These are phyloP conservation scores for Candida cerambycidarum DNA, from an alignment of 805 yeast species.

Conservation along the genomic window DNA sequence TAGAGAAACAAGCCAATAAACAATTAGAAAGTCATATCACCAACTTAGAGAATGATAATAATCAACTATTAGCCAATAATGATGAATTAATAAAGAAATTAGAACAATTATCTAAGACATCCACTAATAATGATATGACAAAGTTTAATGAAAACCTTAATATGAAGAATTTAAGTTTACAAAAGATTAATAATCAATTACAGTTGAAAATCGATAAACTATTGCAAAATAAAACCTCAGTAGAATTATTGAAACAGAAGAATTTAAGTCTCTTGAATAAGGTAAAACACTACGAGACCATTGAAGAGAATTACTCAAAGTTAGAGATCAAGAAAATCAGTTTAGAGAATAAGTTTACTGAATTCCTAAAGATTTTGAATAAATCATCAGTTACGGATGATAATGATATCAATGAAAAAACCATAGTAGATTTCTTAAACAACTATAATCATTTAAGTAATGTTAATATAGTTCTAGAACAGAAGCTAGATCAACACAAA, in stretches of 20 bases:
- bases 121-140: constrained; percentile 11
- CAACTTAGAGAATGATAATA: constrained; percentile 23
- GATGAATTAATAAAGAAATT: constrained; percentile 28
- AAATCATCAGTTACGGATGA: background rate
- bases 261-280: constrained; percentile 43
- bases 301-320: constrained; percentile 47
- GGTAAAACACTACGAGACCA: constrained; percentile 34
- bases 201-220: constrained; percentile 53
- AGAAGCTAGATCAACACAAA: constrained; percentile 28
- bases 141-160: constrained; percentile 21
- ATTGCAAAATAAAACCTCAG: constrained; percentile 47
- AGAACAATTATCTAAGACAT: constrained; percentile 15
- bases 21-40: constrained; percentile 40
- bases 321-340: constrained; percentile 51
- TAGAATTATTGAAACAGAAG: constrained; percentile 57
- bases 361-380: constrained; percentile 39
- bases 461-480: constrained; percentile 35
- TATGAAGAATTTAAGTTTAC: constrained; percentile 32
- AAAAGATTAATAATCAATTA: constrained; percentile 52
- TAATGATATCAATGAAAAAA: constrained; percentile 13
- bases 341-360: constrained; percentile 47
- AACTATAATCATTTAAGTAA: constrained; percentile 24
- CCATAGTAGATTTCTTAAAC: constrained; percentile 8
- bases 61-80: constrained; percentile 22
- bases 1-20: constrained; percentile 32